Base-by-base conservation (phyloP, 2,329 filamentous ascomycete genomes). In the Penicillium aurantiogriseum region DNA sequence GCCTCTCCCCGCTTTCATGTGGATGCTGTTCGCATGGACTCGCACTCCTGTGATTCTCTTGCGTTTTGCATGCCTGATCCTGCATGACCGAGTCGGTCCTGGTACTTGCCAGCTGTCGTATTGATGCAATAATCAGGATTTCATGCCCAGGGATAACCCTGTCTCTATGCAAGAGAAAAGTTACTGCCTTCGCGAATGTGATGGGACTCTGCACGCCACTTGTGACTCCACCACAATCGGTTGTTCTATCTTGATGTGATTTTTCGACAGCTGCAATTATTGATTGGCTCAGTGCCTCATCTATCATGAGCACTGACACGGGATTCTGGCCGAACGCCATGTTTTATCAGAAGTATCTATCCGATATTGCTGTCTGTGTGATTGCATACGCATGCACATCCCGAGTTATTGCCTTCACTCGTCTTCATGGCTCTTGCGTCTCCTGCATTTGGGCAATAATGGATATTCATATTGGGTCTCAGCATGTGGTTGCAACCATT, bases 51-150 rank as follows among this genome's bases (percentile, higher is more conserved):
- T 63, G 61, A 63, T 64, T 51, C 52, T 65, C 54, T 66, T 66
- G 62, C 64, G 61, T 65, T 61, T 61, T 65, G 65, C 65, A 66
- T 69, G 60, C 66, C 66, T 67, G 68, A 66, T 68, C 68, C 64
- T 72, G 71, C 71, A 72, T 70, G 59, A 57, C 54, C 64, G 58
- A 63, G 54, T 65, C 63, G 57, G 62, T 66, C 57, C 64, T 63
- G 61, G 61, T 61, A 66, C 63, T 65, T 72, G 71, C 72, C 72
- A 76, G 68, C 67, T 73, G 69, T 70, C 68, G 69, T 57, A 58
- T 64, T 66, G 64, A 71, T 67, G 68, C 67, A 66, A 59, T 67
- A 64, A 60, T 58, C 59, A 67, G 64, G 63, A 57, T 54, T 60
- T 62, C 54, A 42, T 52, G 35, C 49, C 57, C 60, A 64, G 63